phyloP scores from a whole-genome alignment of 2,329 filamentous ascomycete genomes.

The Aotearoamyces nothofagi region DNA sequence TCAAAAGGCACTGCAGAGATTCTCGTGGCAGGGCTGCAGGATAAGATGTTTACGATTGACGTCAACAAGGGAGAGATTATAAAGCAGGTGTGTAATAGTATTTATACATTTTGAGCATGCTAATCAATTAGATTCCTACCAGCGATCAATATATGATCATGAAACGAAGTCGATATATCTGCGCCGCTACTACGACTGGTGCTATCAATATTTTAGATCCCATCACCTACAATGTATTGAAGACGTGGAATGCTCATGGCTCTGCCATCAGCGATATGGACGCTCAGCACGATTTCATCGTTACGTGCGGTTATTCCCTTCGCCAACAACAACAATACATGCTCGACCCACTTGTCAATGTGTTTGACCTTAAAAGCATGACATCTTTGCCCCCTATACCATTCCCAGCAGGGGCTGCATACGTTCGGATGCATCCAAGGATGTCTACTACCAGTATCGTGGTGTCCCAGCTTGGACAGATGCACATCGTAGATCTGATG shows the following conservation, averaged over 20 bases:
- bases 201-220: slow-evolving; percentile 78
- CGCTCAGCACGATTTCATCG: slow-evolving; percentile 83
- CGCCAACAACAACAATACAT: slow-evolving; percentile 68
- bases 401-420: slow-evolving; percentile 82
- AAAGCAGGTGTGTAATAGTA: slow-evolving; percentile 41
- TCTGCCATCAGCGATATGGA: slow-evolving; percentile 94
- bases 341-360: slow-evolving; percentile 84
- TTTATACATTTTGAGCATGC: neutral
- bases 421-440: slow-evolving; percentile 90
- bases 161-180: slow-evolving; percentile 82
- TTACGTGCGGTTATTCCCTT: slow-evolving; percentile 87
- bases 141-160: slow-evolving; percentile 77
- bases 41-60: slow-evolving; percentile 66
- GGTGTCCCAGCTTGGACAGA: slow-evolving; percentile 78
- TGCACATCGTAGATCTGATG: slow-evolving; percentile 88
- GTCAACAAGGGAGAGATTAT: slow-evolving; percentile 56
- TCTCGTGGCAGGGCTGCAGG: slow-evolving; percentile 74
- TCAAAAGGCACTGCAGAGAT: slow-evolving; percentile 73
- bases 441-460: slow-evolving; percentile 93
- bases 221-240: slow-evolving; percentile 60
- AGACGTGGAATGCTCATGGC: slow-evolving; percentile 81
- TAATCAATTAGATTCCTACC: slow-evolving; percentile 49
- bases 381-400: slow-evolving; percentile 79
- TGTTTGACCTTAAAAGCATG: slow-evolving; percentile 89
- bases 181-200: slow-evolving; percentile 73